Percentiles rank a stretch among this genome's conserved stretches.
phyloP scores from a whole-genome alignment of 1,284 basidiomycete species.

The Waitea zeae region DNA sequence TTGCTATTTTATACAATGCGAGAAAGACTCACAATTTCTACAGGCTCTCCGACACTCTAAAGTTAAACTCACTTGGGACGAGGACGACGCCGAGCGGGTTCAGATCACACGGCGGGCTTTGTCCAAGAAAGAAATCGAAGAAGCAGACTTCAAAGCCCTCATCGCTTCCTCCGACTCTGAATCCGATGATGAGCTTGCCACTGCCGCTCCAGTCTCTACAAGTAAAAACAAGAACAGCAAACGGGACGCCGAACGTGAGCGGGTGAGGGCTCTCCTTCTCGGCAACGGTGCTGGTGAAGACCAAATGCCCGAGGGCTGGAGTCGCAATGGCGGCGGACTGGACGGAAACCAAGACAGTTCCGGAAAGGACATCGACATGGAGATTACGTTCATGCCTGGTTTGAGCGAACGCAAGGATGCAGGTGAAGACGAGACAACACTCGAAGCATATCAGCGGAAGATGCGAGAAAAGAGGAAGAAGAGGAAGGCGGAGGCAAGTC shows the following conservation, averaged over 20 bases:
- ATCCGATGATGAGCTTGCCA: constrained; percentile 26
- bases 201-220: constrained; percentile 6
- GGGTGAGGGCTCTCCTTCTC: constrained; percentile 57
- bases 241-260: constrained; percentile 36
- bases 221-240: constrained; percentile 19
- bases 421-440: constrained; percentile 67
- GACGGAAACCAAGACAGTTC: too few relatives aligned
- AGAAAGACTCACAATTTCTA: not conserved
- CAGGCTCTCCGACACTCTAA: constrained; percentile 96
- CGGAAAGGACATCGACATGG: constrained; percentile 58
- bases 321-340: constrained; percentile 20
- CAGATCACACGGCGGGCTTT: constrained; percentile 67
- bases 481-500: constrained; percentile 55
- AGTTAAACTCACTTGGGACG: constrained; percentile 97
- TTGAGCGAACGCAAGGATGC: constrained; percentile 35
- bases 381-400: constrained; percentile 86
- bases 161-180: constrained; percentile 54
- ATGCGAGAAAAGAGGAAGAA: constrained; percentile 74
- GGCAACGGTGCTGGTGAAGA: constrained; percentile 46
- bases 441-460: constrained; percentile 75
- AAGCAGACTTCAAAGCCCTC: constrained; percentile 75
- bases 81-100: constrained; percentile 84
- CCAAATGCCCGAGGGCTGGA: constrained; percentile 72
- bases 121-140: constrained; percentile 74
- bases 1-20: constrained; percentile 8